phyloP scores from a whole-genome alignment of 2,329 filamentous ascomycete genomes.

The Alternaria rosae region DNA sequence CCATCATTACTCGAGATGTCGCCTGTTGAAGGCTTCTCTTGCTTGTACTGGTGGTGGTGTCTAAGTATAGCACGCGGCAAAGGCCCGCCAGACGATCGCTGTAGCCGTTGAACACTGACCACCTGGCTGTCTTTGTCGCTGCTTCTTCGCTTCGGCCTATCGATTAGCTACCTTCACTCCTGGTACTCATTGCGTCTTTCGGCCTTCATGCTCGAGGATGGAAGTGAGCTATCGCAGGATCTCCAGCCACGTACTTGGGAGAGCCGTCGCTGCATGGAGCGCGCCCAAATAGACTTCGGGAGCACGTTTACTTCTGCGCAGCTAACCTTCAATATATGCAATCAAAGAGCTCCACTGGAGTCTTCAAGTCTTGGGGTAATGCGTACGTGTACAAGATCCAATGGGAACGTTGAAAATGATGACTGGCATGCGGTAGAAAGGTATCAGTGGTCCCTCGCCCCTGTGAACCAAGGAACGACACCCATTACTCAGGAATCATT shows the following conservation, averaged over 20 bases:
- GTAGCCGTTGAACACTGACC: conserved; percentile 18
- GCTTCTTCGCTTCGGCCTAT: conserved; percentile 10
- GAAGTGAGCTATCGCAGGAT: not conserved
- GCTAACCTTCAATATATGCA: not conserved
- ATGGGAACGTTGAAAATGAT: not conserved
- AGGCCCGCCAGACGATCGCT: conserved; percentile 8
- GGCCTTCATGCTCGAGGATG: not conserved
- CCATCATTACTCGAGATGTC: not conserved
- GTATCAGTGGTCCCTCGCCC: not conserved
- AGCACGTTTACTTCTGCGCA: not conserved
- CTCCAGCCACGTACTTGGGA: not conserved
- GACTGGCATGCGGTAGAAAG: not conserved
- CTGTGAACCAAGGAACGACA: not conserved
- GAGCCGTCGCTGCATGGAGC: not conserved
- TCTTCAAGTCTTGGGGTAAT: not conserved
- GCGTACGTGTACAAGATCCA: not conserved
- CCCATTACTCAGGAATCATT: not conserved
- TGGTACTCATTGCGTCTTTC: not conserved
- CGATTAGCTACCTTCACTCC: conserved; percentile 1
- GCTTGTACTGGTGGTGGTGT: not conserved
- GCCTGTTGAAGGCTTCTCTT: not conserved
- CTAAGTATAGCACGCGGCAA: not conserved
- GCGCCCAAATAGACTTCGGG: not conserved
- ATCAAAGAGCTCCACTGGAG: not conserved
- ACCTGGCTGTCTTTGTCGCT: conserved; percentile 14